Conservation (phyloP, 2,329 filamentous ascomycete genomes). For the Meredithiella fracta region DNA sequence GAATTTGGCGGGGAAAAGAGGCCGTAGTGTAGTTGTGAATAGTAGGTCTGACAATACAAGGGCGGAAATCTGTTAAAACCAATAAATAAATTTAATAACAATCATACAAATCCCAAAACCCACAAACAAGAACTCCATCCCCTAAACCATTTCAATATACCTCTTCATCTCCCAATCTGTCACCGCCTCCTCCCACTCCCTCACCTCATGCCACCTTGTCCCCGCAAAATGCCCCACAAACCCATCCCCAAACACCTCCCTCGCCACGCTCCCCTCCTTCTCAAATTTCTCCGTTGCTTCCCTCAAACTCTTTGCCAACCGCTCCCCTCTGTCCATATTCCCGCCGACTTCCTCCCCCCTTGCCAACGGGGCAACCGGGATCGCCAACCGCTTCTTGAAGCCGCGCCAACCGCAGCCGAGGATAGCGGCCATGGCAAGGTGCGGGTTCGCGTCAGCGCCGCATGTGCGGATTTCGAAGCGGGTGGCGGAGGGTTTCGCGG, state of each 20-base stretch:
- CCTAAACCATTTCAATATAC: slow-evolving; percentile 59
- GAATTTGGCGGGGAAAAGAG: slow-evolving; percentile 21
- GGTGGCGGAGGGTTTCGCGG: slow-evolving; percentile 67
- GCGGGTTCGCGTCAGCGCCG: slow-evolving; percentile 85
- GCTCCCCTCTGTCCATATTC: slow-evolving; percentile 49
- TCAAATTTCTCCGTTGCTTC: slow-evolving; percentile 72
- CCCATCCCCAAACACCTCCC: slow-evolving; percentile 82
- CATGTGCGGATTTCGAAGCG: slow-evolving; percentile 85
- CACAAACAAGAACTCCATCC: background rate
- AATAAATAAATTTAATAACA: too few species aligned
- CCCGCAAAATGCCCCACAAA: slow-evolving; percentile 95
- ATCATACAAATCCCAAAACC: background rate
- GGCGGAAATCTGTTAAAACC: too few species aligned
- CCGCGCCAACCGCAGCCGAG: slow-evolving; percentile 80
- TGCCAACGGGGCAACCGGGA: slow-evolving; percentile 66
- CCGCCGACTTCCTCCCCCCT: slow-evolving; percentile 72
- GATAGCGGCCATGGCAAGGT: slow-evolving; percentile 73
- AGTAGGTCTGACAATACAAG: too few species aligned
- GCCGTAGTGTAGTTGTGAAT: too few species aligned
- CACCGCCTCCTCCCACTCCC: slow-evolving; percentile 86
- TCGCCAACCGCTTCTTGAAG: slow-evolving; percentile 77
- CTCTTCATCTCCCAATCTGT: slow-evolving; percentile 83
- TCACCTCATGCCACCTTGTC: slow-evolving; percentile 77
- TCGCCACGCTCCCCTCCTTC: slow-evolving; percentile 65
- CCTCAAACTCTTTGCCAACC: slow-evolving; percentile 68